Conservation (phyloP, 2,329 filamentous ascomycete species). For the Aspergillus brunneoviolaceus region DNA sequence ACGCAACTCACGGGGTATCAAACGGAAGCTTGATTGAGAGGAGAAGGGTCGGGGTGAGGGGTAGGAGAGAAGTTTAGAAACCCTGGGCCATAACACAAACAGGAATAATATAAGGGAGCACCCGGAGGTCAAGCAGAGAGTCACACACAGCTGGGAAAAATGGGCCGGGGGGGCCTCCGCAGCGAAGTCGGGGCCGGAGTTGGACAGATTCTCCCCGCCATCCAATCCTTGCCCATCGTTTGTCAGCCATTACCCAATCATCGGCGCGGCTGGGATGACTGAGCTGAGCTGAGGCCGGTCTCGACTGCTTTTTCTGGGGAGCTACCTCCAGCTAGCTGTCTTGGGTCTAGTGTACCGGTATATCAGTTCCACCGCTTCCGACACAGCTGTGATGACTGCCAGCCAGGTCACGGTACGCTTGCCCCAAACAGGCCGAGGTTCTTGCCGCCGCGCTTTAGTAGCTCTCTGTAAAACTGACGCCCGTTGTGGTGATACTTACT, state of each 20-base stretch:
- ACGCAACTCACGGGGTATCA: conserved; percentile 1
- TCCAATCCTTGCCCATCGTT: conserved; percentile 4
- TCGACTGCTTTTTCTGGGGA: background rate
- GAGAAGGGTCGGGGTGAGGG: background rate
- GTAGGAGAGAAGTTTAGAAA: background rate
- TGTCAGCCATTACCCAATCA: conserved; percentile 5
- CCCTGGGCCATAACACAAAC: background rate
- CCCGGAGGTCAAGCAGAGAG: background rate
- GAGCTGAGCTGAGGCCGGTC: background rate
- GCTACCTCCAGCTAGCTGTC: background rate
- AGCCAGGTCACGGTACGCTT: background rate
- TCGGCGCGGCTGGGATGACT: background rate
- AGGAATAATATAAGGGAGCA: conserved; percentile 1
- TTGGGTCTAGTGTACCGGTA: background rate
- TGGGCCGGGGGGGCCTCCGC: conserved; percentile 6
- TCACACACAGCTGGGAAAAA: conserved; percentile 6
- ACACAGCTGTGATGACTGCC: background rate
- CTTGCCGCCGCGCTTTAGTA: no score
- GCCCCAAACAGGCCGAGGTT: no score
- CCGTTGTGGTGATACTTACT: background rate
- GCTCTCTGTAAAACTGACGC: no score
- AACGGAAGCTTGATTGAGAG: background rate
- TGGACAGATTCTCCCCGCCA: conserved; percentile 4
- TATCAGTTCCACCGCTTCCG: background rate
- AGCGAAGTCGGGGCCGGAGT: conserved; percentile 11